Base-by-base conservation (phyloP, 2,329 filamentous ascomycete species). In the Dactylellina leptospora region DNA sequence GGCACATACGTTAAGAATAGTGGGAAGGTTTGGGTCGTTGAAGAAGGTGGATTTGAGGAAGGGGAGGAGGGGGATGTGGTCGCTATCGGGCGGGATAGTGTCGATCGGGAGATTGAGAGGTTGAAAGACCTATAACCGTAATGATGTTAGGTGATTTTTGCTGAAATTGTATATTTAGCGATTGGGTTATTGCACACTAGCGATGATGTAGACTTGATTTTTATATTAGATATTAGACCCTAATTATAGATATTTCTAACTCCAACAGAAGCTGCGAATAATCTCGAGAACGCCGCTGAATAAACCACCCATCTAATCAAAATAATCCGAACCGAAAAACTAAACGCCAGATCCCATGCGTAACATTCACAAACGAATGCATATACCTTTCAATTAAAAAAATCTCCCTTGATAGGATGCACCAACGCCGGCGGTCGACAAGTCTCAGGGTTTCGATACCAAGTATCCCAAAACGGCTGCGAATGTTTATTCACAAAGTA, bases 341-440 rank as follows among this genome's bases (percentile, higher is more conserved):
- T n/a, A n/a, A n/a, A n/a, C n/a, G n/a, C n/a, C n/a, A n/a, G n/a
- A n/a, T n/a, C n/a, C n/a, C n/a, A n/a, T n/a, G n/a, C n/a, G n/a
- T n/a, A n/a, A n/a, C n/a, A n/a, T n/a, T n/a, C n/a, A n/a, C n/a
- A n/a, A n/a, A n/a, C n/a, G n/a, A n/a, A n/a, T n/a, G n/a, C n/a
- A n/a, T n/a, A n/a, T n/a, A n/a, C n/a, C n/a, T n/a, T n/a, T n/a
- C n/a, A n/a, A n/a, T n/a, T n/a, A n/a, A n/a, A n/a, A n/a, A n/a
- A n/a, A n/a, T n/a, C n/a, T n/a, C n/a, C n/a, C 30, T 72, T 64
- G 9, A 72, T 36, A 8, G 66, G 66, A 16, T 72, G 66, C 18
- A 72, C 59, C 38, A 72, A 55, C 10, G 66, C 59, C 4, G 59
- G 53, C 22, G 66, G 66, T 28, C 66, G 47, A 47, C 66, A 72